A percentile compares a stretch with the other conserved stretches of the same genome.
These are phyloP conservation scores for Brassica cretica DNA, from an alignment of 345 rosid genomes.

Conservation along the genomic window DNA sequence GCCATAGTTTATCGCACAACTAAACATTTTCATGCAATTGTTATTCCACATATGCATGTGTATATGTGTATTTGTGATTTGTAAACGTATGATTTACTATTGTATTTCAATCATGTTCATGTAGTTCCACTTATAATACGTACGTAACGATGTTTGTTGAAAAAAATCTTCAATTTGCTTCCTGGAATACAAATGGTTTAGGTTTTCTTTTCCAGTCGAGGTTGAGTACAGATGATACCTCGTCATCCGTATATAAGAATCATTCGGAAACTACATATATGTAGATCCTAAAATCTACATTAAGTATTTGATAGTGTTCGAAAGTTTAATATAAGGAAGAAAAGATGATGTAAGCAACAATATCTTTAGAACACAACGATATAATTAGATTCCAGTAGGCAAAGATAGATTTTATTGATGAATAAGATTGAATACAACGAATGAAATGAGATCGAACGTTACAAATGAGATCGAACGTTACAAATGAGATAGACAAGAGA, in stretches of 20 bases:
- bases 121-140: conserved; percentile 6
- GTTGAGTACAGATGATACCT: conserved; percentile 3
- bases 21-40: conserved; percentile 18
- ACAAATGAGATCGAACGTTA: too few relatives aligned
- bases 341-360: too few relatives aligned
- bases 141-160: conserved; percentile 1
- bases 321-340: too few relatives aligned
- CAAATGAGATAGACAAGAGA: too few relatives aligned
- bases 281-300: neutral
- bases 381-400: too few relatives aligned
- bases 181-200: conserved; percentile 8
- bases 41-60: conserved; percentile 10
- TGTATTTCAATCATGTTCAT: neutral
- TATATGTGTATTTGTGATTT: neutral
- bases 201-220: neutral
- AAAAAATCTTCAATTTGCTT: conserved; percentile 11
- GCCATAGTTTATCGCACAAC: conserved; percentile 39
- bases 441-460: too few relatives aligned
- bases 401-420: too few relatives aligned
- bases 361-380: too few relatives aligned
- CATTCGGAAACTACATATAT: conserved; percentile 1
- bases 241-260: neutral
- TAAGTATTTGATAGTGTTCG: too few relatives aligned
- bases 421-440: too few relatives aligned
- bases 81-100: conserved; percentile 14